Evolutionary conservation across 2,329 filamentous ascomycete species (phyloP), one percentile per base, ranked within the genome.

Genomic region (Fusarium sp.): DNA sequence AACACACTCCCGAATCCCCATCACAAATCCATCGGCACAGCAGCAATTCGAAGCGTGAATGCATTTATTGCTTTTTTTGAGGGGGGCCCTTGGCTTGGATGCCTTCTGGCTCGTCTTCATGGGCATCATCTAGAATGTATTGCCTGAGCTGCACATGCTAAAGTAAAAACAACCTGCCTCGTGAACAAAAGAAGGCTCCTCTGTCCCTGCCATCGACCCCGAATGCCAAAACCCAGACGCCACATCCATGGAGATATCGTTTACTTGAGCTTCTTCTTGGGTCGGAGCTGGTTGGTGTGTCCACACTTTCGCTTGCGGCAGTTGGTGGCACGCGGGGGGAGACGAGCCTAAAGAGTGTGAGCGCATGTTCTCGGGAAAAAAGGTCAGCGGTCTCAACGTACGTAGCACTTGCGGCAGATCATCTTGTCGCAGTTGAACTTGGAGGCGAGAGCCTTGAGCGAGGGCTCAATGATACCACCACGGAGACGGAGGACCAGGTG

Each of bases 371-470:
- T 9, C 10, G 5, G 3, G n/a, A 10, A 5, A 9, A 5, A 9
- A n/a, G 35, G 9, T 27, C 15, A 11, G 9, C 35, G 40, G 22
- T 33, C 11, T 63, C 12, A 47, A 92, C 93, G 82, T 92, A 97
- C 95, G 89, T 98, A 98, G 94, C 97, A 99, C 94, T 99, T 98
- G 91, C 97, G 96, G 95, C 97, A 98, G 89, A 98, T 98, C 93
- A 96, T 96, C 93, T 98, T 98, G 81, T 98, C 97, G 94, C 96
- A 98, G 93, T 99, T 98, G 92, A 97, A 98, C 92, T 98, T 98
- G 90, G 93, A 95, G 85, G 96, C 96, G 78, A 98, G 93, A 80
- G 95, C 96, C 93, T 98, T 98, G 83, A 98, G 93, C 83, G 95
- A 98, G 82, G 97, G 97, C 92, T 98, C 96, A 84, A 98, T 98